Evolutionary conservation across 768 basidiomycete genomes (phyloP).

Genomic region (Clathrus columnatus): DNA sequence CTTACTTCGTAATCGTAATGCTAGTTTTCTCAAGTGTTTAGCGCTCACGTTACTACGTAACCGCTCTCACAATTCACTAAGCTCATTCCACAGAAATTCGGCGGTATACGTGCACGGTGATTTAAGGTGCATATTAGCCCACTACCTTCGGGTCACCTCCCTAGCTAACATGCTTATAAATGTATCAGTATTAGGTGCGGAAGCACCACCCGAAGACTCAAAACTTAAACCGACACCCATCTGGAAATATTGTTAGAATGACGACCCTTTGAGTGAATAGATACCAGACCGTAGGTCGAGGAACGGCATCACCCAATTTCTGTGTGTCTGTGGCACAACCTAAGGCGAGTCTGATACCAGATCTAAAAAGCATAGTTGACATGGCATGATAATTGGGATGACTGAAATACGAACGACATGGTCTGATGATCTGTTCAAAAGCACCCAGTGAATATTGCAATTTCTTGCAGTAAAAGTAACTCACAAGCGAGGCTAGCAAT

Average conservation of each 20-base stretch:
- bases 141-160: no score
- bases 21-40: no score
- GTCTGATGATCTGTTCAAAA: constrained; percentile 53
- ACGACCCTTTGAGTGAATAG: background rate
- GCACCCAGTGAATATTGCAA: background rate
- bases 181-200: no score
- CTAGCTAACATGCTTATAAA: no score
- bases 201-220: no score
- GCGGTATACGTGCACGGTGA: no score
- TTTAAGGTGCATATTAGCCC: no score
- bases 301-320: constrained; percentile 66
- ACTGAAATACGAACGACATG: constrained; percentile 47
- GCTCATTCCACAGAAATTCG: no score
- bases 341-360: constrained; percentile 87
- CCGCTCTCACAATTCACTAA: no score
- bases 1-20: no score
- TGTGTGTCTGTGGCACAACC: constrained; percentile 94
- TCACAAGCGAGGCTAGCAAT: constrained; percentile 69
- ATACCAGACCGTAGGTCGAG: constrained; percentile 67
- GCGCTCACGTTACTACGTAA: no score
- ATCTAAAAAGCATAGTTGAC: constrained; percentile 31
- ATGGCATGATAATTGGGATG: no score
- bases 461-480: constrained; percentile 10
- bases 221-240: background rate
- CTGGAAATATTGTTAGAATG: background rate